Evolutionary conservation across 805 yeast genomes (phyloP).

Genomic region (Pichia eremophila): DNA sequence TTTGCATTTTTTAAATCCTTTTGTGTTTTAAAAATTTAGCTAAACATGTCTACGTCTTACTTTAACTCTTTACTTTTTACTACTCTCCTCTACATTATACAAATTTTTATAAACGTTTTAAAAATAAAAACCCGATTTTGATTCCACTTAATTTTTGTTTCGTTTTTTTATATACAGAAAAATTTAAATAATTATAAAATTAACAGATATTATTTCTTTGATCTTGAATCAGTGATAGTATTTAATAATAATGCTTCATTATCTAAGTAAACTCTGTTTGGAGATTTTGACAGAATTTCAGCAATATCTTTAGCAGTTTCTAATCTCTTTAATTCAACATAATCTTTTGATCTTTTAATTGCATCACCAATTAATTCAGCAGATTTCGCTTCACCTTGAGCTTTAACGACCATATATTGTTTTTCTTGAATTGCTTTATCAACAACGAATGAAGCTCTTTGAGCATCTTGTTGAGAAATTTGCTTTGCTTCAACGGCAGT

Average conservation of each 20-base stretch:
- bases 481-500: conserved; percentile 97
- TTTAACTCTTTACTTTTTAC: neutral
- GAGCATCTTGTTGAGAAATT: conserved; percentile 99
- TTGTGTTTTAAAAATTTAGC: too few relatives aligned
- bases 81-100: too few relatives aligned
- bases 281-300: conserved; percentile 69
- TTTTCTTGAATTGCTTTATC: conserved; percentile 97
- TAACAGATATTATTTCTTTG: conserved; percentile 17
- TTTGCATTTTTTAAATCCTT: neutral
- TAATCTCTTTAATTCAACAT: conserved; percentile 91
- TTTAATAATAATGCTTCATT: conserved; percentile 86
- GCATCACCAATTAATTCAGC: conserved; percentile 99
- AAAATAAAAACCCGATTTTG: too few relatives aligned
- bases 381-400: conserved; percentile 96
- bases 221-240: conserved; percentile 74
- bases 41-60: neutral
- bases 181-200: neutral
- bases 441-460: conserved; percentile 93
- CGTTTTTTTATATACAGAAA: neutral
- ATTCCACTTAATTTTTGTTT: neutral
- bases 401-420: conserved; percentile 92
- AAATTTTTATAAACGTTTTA: too few relatives aligned
- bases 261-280: conserved; percentile 85
- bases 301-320: conserved; percentile 98
- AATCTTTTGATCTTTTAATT: conserved; percentile 90